Evolutionary conservation across 2,329 filamentous ascomycete genomes (phyloP).

Genomic region (Talaromyces sp.): DNA sequence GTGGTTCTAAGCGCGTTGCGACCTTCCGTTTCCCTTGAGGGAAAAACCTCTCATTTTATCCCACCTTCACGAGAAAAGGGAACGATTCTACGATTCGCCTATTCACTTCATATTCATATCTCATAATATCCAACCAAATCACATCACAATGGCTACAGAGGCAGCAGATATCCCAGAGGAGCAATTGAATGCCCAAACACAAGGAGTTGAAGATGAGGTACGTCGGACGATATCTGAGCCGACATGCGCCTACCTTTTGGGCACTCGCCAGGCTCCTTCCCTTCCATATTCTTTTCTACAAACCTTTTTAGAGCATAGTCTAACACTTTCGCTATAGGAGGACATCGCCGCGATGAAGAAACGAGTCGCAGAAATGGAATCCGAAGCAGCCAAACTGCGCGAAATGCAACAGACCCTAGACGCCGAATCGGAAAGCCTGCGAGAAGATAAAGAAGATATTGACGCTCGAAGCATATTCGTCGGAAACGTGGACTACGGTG

Average conservation of each 20-base stretch:
- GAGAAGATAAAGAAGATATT: constrained; percentile 93
- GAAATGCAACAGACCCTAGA: constrained; percentile 87
- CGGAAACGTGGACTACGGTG: constrained; percentile 96
- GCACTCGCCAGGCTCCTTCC: neutral
- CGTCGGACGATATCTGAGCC: neutral
- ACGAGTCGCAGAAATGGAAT: constrained; percentile 85
- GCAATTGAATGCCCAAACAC: constrained; percentile 39
- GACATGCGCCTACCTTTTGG: neutral
- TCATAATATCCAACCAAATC: neutral
- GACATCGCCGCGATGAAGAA: constrained; percentile 87
- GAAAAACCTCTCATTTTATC: constrained; percentile 9
- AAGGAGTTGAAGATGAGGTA: constrained; percentile 49
- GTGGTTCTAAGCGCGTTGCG: neutral
- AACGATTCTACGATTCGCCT: neutral
- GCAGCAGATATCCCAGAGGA: constrained; percentile 28
- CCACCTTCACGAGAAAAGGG: neutral
- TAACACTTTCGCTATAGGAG: constrained; percentile 49
- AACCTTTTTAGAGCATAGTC: neutral
- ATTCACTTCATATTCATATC: neutral
- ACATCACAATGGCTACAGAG: constrained; percentile 19
- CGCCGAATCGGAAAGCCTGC: constrained; percentile 75
- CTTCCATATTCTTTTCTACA: neutral
- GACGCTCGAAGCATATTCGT: constrained; percentile 96
- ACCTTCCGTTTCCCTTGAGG: constrained; percentile 8
- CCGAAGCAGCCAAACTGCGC: constrained; percentile 79